A percentile compares a stretch with the other conserved stretches of the same genome.
phyloP scores from a whole-genome alignment of 2,329 filamentous ascomycete species.

The Colletotrichum tamarilloi region DNA sequence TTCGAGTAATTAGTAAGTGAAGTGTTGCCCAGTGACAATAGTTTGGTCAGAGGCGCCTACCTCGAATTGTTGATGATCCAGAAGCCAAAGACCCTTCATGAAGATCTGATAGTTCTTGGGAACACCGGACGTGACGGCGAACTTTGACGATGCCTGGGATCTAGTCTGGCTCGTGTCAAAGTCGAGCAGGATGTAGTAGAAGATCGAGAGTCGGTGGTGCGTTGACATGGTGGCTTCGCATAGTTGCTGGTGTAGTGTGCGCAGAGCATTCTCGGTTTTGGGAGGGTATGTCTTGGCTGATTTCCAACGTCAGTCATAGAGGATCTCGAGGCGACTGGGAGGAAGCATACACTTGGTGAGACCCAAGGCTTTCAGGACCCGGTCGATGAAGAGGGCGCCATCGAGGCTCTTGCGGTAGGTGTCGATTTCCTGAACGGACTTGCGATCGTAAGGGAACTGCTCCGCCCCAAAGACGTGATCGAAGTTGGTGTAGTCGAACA shows the following conservation, averaged over 20 bases:
- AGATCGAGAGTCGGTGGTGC: constrained; percentile 83
- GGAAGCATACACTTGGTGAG: constrained; percentile 72
- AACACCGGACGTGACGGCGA: constrained; percentile 72
- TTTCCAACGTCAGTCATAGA: background rate
- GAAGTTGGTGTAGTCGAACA: constrained; percentile 75
- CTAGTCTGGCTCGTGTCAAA: constrained; percentile 67
- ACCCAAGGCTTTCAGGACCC: constrained; percentile 76
- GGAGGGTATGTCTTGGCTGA: constrained; percentile 78
- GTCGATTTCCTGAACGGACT: constrained; percentile 71
- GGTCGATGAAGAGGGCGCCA: constrained; percentile 82
- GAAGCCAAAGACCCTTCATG: constrained; percentile 83
- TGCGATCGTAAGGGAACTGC: constrained; percentile 71
- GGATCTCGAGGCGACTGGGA: background rate
- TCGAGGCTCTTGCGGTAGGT: constrained; percentile 74
- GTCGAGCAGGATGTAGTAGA: constrained; percentile 88
- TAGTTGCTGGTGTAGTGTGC: constrained; percentile 77
- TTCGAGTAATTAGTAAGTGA: background rate
- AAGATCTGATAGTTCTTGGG: constrained; percentile 83
- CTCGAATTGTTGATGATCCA: constrained; percentile 78
- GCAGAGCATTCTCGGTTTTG: constrained; percentile 73
- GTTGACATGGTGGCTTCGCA: constrained; percentile 71
- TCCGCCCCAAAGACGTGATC: constrained; percentile 74
- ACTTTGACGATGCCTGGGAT: constrained; percentile 62
- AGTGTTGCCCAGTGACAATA: too few species aligned
- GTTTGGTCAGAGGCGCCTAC: constrained; percentile 48